A percentile compares a stretch with the other conserved stretches of the same genome.
These are phyloP conservation scores for Citrullus amarus DNA, from an alignment of 306 rosid genomes.

Conservation along the genomic window DNA sequence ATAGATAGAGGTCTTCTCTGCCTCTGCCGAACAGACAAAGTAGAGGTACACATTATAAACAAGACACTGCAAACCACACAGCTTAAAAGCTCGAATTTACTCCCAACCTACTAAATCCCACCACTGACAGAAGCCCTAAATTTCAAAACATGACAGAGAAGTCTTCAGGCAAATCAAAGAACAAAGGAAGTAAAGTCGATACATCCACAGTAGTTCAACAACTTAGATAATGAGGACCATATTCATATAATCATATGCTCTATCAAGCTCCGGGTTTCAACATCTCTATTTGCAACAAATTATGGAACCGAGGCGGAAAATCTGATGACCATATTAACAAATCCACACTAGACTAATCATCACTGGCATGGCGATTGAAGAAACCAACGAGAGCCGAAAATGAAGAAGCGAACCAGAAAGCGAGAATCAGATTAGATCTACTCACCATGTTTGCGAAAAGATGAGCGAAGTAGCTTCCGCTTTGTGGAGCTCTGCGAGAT, in stretches of 20 bases:
- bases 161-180: background rate
- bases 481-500: background rate
- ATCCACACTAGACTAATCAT: background rate
- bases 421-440: background rate
- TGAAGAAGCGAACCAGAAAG: background rate
- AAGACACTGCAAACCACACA: background rate
- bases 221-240: too few relatives aligned
- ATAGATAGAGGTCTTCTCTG: background rate
- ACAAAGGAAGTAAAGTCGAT: background rate
- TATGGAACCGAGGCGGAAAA: background rate
- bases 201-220: background rate
- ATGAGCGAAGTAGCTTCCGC: background rate
- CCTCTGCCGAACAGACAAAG: background rate
- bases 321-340: background rate
- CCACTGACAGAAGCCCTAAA: background rate
- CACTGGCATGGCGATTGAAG: background rate
- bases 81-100: background rate
- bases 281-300: background rate
- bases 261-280: background rate
- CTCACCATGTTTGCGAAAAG: background rate
- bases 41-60: background rate
- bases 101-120: background rate
- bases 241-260: background rate
- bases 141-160: background rate
- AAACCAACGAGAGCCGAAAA: background rate